These are phyloP conservation scores for Flaveria linearis DNA, from an alignment of 129 eudicot genomes.

Conservation along the genomic window DNA sequence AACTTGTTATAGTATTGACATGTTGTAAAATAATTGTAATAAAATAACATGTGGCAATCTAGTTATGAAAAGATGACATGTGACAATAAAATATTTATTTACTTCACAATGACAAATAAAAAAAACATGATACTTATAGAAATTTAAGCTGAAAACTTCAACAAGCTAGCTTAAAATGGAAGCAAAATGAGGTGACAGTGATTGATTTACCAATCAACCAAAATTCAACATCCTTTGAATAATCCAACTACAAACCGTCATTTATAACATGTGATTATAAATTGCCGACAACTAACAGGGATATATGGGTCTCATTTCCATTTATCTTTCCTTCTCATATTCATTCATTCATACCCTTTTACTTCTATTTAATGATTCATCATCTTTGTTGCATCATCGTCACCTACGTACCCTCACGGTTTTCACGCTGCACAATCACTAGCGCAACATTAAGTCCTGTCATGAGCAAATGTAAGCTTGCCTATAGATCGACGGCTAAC, in stretches of 20 bases:
- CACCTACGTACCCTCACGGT: background rate
- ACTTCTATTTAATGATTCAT: background rate
- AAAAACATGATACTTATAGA: background rate
- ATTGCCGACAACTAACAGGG: background rate
- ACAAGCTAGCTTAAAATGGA: background rate
- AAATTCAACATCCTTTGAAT: constrained; percentile 1
- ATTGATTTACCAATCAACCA: constrained; percentile 10
- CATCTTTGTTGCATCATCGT: background rate
- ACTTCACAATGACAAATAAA: background rate
- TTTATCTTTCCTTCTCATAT: background rate
- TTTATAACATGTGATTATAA: background rate
- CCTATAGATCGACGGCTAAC: background rate
- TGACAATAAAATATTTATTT: background rate
- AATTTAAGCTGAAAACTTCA: background rate
- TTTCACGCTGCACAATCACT: background rate
- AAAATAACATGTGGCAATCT: too few relatives aligned
- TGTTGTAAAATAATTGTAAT: too few relatives aligned
- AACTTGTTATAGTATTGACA: too few relatives aligned
- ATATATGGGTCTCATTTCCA: background rate
- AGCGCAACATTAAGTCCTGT: background rate
- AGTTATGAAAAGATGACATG: too few relatives aligned
- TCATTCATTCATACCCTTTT: background rate
- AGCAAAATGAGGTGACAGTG: constrained; percentile 6
- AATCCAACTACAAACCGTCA: background rate
- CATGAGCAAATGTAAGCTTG: background rate